Conservation (phyloP, 2,329 filamentous ascomycete genomes). For the Aspergillus sp. region DNA sequence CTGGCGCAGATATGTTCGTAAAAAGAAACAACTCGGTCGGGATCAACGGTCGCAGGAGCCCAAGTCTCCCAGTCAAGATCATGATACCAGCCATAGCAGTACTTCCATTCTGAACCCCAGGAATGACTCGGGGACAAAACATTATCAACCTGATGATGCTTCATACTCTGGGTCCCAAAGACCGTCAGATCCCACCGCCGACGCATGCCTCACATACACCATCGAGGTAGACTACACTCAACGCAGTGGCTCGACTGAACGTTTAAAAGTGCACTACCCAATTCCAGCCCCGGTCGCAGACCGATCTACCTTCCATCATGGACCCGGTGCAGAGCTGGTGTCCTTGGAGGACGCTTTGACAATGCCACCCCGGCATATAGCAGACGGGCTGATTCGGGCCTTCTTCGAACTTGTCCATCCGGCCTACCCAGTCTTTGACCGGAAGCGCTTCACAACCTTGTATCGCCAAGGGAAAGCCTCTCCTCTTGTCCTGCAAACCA, state of each 20-base stretch:
- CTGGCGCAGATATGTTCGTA: slow-evolving; percentile 11
- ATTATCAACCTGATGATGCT: background rate
- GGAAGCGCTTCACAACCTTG: background rate
- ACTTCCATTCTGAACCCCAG: too few species aligned
- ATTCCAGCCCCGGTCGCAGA: background rate
- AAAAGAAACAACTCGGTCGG: background rate
- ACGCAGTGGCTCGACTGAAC: background rate
- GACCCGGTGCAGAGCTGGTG: background rate
- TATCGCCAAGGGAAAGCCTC: background rate
- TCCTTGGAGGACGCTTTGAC: background rate
- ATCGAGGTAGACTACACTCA: background rate
- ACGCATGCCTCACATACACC: background rate
- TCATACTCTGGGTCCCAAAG: background rate
- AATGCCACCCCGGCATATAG: background rate
- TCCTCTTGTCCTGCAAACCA: background rate
- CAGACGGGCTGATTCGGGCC: background rate
- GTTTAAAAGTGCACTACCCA: background rate
- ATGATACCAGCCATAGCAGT: too few species aligned
- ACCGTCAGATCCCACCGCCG: background rate
- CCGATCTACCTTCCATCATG: background rate
- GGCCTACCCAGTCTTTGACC: background rate
- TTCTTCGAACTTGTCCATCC: background rate
- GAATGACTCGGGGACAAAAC: too few species aligned
- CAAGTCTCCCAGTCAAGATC: too few species aligned
- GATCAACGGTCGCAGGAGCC: background rate